Evolutionary conservation across 805 yeast species (phyloP).

Genomic region (Wickerhamiella australiensis): DNA sequence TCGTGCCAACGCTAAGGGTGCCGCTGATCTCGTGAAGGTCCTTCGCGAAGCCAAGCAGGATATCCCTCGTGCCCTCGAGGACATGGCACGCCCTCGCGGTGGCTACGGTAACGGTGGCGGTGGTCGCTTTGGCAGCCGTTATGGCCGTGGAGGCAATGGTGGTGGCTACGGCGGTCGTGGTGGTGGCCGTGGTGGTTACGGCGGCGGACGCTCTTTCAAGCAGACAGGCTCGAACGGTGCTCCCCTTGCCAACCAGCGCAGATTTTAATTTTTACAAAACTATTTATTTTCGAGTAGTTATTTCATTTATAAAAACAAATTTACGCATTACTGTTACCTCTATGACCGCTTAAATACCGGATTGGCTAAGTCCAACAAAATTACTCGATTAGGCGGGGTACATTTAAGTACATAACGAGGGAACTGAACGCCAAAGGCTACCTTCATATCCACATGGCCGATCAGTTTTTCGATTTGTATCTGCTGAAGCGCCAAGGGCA

Average conservation of each 20-base stretch:
- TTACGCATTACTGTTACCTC: no score
- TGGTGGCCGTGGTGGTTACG: slow-evolving; percentile 35
- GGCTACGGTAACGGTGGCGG: slow-evolving; percentile 59
- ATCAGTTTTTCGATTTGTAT: neutral
- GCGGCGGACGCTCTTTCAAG: slow-evolving; percentile 25
- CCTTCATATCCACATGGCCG: neutral
- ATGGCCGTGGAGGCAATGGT: slow-evolving; percentile 30
- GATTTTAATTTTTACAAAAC: slow-evolving; percentile 23
- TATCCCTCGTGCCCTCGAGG: slow-evolving; percentile 66
- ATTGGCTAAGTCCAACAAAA: neutral
- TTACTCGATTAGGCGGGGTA: neutral
- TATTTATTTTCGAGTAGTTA: slow-evolving; percentile 6
- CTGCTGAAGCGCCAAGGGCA: neutral
- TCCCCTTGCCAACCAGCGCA: slow-evolving; percentile 29
- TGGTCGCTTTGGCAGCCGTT: slow-evolving; percentile 29
- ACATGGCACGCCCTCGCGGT: slow-evolving; percentile 63
- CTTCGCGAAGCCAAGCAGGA: slow-evolving; percentile 92
- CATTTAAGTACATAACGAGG: neutral
- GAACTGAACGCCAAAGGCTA: no score
- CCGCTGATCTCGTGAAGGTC: slow-evolving; percentile 79
- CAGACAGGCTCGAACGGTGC: slow-evolving; percentile 33
- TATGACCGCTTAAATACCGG: neutral
- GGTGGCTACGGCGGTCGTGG: slow-evolving; percentile 29
- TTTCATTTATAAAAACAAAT: neutral
- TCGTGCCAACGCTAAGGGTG: slow-evolving; percentile 72